Base-by-base conservation (phyloP, 73 alveolate species). In the Tetrahymena elliotti region DNA sequence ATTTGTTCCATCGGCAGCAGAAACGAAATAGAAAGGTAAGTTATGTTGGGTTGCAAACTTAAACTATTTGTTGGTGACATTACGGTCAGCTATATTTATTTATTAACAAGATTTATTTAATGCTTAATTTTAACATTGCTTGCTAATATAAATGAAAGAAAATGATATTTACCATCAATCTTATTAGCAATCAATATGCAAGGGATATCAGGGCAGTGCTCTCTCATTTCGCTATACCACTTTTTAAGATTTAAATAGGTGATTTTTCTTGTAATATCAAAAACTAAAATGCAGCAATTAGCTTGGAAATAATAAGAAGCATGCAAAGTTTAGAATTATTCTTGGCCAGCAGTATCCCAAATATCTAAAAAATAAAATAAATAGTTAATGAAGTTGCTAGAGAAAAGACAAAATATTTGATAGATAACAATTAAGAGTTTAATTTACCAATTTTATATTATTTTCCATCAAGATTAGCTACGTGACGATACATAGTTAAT, bases 301-400 rank as follows among this genome's bases (percentile, higher is more conserved):
- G 99, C 99, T 68, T 98, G 99, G 95, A 96, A 98, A 95, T 98
- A 98, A 94, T 98, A 98, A 20, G 99, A 96, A 38, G 99, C 98
- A 96, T 98, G 99, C 93, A 98, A 96, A 33, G 97, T 97, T 54
- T 98, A 96, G 97, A 98, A 98, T 20, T 96, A 97, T 94, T 98
- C 99, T 95, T 98, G 98, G 84, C 99, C 99, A 35, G 99, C 99
- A 8, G 99, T 98, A 84, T 98, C 99, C 99, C 99, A 98, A 47
- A 96, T 83, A 40, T 84, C 96, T 94, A 39, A 16, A 18, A 18
- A 47, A 47, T 18, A 47, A 22, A 47, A 12, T 0, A 18, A 47
- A 47, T 18, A 47, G 82, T 8, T 40, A 4, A 40, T 4, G 1
- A 40, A 40, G 53, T n/a, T 53, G 82, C 0, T 47, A 47, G 3